phyloP scores from a whole-genome alignment of 2,329 filamentous ascomycete species.

The Aspergillus pseudoviridinutans region DNA sequence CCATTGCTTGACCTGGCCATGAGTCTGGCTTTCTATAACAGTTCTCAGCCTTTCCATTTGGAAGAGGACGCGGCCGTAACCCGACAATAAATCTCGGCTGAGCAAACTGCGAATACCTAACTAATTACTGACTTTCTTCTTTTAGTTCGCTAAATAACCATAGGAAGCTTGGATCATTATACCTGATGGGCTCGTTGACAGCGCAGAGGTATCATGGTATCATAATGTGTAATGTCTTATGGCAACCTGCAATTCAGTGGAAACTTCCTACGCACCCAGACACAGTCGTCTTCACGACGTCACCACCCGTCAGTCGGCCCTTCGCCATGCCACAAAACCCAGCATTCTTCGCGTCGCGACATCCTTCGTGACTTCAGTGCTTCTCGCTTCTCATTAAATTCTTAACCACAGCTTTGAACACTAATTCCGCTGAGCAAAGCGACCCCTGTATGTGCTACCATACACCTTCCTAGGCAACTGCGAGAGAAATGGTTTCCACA shows the following conservation, averaged over 20 bases:
- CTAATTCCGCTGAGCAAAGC: not conserved
- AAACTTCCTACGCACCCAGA: not conserved
- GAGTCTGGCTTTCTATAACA: too few relatives aligned
- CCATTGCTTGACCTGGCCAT: too few relatives aligned
- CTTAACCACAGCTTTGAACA: not conserved
- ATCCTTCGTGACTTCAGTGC: not conserved
- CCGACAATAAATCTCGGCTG: too few relatives aligned
- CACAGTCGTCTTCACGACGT: conserved; percentile 1
- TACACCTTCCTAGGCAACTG: not conserved
- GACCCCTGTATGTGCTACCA: not conserved
- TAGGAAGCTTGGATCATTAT: not conserved
- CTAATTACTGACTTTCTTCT: too few relatives aligned
- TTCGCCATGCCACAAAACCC: not conserved
- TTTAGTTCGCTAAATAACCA: not conserved
- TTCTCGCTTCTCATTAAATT: not conserved
- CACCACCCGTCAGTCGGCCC: not conserved
- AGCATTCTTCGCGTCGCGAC: not conserved
- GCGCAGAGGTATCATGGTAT: not conserved
- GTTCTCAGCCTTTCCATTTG: too few relatives aligned
- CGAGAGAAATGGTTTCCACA: conserved; percentile 51
- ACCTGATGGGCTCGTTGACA: not conserved
- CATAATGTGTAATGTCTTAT: not conserved
- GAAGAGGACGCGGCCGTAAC: too few relatives aligned
- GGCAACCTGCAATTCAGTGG: not conserved
- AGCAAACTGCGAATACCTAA: too few relatives aligned